Evolutionary conservation across 352 stramenopile genomes (phyloP).

Genomic region (Phytophthora uliginosa): DNA sequence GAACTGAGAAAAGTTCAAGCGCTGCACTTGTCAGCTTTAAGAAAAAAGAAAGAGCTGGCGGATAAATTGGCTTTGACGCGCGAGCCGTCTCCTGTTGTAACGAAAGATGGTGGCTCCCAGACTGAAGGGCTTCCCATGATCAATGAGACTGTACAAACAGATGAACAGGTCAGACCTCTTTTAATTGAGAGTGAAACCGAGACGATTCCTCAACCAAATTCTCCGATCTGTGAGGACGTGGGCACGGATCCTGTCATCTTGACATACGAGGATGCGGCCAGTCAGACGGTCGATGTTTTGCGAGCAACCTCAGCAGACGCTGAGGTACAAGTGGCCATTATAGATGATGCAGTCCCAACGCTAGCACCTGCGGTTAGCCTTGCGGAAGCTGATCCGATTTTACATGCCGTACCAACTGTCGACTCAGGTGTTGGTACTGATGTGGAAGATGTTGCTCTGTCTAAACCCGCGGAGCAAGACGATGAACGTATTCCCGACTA

Average conservation of each 20-base stretch:
- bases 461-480: neutral
- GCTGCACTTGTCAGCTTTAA: constrained; percentile 44
- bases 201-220: neutral
- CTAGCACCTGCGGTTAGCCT: neutral
- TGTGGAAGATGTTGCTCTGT: neutral
- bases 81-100: constrained; percentile 8
- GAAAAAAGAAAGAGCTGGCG: constrained; percentile 57
- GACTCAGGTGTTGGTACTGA: neutral
- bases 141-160: constrained; percentile 25
- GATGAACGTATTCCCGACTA: constrained; percentile 30
- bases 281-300: constrained; percentile 28
- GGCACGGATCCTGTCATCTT: constrained; percentile 29
- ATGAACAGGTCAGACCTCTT: constrained; percentile 2
- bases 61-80: constrained; percentile 43
- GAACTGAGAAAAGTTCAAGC: constrained; percentile 63
- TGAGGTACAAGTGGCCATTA: constrained; percentile 12
- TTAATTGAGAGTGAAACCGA: constrained; percentile 2
- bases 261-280: constrained; percentile 22
- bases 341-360: neutral
- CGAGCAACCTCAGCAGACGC: constrained; percentile 10
- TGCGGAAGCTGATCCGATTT: neutral
- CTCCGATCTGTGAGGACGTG: constrained; percentile 18
- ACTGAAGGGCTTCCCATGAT: constrained; percentile 11
- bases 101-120: constrained; percentile 21
- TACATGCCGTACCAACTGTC: constrained; percentile 10